phyloP scores from a whole-genome alignment of 2,329 filamentous ascomycete genomes.

The Xylariaceae sp. region DNA sequence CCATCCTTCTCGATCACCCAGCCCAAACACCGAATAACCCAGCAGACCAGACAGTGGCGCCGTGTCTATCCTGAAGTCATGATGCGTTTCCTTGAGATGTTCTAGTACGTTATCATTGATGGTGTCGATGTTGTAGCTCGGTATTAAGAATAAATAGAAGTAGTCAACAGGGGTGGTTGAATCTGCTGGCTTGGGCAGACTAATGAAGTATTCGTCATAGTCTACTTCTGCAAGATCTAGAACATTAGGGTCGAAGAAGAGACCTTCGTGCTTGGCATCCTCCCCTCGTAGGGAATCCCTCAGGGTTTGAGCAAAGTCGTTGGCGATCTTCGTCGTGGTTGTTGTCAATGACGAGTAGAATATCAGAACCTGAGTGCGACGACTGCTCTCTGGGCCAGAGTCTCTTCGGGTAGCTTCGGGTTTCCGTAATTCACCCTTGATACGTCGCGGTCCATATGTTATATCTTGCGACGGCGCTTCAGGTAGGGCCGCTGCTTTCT shows the following conservation, averaged over 20 bases:
- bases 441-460: conserved; percentile 54
- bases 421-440: conserved; percentile 52
- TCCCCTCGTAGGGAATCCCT: conserved; percentile 59
- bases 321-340: conserved; percentile 77
- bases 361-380: conserved; percentile 73
- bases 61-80: conserved; percentile 96
- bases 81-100: conserved; percentile 88
- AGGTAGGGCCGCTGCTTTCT: conserved; percentile 26
- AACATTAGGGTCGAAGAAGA: conserved; percentile 65
- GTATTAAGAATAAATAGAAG: conserved; percentile 85
- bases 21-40: conserved; percentile 92
- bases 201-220: conserved; percentile 91
- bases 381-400: conserved; percentile 40
- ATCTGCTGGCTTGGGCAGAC: conserved; percentile 67
- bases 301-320: conserved; percentile 65
- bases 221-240: conserved; percentile 86
- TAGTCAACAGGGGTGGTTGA: conserved; percentile 59
- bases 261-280: conserved; percentile 42
- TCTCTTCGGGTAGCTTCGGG: conserved; percentile 43
- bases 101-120: conserved; percentile 87
- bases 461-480: conserved; percentile 38
- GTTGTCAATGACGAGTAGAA: conserved; percentile 92
- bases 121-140: conserved; percentile 94
- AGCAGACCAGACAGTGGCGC: conserved; percentile 77
- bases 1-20: conserved; percentile 92